These are phyloP conservation scores for Aphanomyces stellatus DNA, from an alignment of 352 stramenopile species.

Conservation along the genomic window DNA sequence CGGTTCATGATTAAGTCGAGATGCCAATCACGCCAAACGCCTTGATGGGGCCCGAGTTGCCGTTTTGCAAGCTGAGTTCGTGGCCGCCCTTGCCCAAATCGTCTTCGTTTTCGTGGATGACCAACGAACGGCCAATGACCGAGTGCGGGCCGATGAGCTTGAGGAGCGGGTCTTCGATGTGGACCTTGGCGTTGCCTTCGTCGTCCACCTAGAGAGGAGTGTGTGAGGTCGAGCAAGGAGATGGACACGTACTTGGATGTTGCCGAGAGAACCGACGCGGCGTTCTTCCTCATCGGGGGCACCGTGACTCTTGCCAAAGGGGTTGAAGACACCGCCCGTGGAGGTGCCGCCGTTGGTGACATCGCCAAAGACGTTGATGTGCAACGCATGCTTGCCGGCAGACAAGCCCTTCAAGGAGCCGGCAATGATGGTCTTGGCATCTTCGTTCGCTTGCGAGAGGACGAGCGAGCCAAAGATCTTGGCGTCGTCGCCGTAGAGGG, in stretches of 20 bases:
- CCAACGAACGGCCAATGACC: slow-evolving; percentile 94
- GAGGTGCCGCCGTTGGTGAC: slow-evolving; percentile 72
- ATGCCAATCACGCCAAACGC: slow-evolving; percentile 91
- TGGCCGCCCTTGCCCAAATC: slow-evolving; percentile 95
- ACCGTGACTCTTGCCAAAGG: slow-evolving; percentile 97
- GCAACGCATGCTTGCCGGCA: slow-evolving; percentile 91
- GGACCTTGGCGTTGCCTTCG: slow-evolving; percentile 81
- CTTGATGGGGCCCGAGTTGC: slow-evolving; percentile 90
- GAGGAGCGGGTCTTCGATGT: slow-evolving; percentile 93
- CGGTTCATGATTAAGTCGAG: slow-evolving; percentile 28
- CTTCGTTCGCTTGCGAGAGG: slow-evolving; percentile 79
- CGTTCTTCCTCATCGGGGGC: slow-evolving; percentile 92
- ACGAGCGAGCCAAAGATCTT: slow-evolving; percentile 68
- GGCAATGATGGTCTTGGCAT: slow-evolving; percentile 81
- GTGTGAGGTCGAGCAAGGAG: no score
- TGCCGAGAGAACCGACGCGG: slow-evolving; percentile 93
- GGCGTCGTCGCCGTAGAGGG: slow-evolving; percentile 77
- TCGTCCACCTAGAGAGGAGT: no score
- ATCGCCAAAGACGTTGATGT: slow-evolving; percentile 94
- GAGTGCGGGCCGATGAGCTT: slow-evolving; percentile 98
- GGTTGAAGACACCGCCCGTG: slow-evolving; percentile 95
- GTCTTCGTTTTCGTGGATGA: slow-evolving; percentile 93
- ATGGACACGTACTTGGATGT: no score
- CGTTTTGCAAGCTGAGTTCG: slow-evolving; percentile 94
- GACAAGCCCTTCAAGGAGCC: slow-evolving; percentile 68